A percentile compares a stretch with the other conserved stretches of the same genome.
These are phyloP conservation scores for Jatropha curcas DNA, from an alignment of 345 rosid species.

Conservation along the genomic window DNA sequence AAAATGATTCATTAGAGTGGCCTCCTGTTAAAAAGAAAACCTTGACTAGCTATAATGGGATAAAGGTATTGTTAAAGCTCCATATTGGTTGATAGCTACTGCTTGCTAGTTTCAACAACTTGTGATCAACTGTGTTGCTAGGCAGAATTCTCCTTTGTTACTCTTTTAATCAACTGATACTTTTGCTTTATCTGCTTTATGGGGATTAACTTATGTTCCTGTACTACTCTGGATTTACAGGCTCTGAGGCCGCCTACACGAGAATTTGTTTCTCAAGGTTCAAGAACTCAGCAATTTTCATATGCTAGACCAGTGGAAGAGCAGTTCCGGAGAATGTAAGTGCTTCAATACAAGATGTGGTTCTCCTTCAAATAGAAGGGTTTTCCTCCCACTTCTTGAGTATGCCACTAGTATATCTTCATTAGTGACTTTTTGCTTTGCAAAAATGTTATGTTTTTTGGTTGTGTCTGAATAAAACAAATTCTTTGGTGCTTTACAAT, in stretches of 20 bases:
- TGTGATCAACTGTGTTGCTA: neutral
- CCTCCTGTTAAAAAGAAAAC: constrained; percentile 49
- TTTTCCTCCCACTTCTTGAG: neutral
- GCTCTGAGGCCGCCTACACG: constrained; percentile 43
- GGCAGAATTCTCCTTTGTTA: neutral
- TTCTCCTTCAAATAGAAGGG: neutral
- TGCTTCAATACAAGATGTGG: constrained; percentile 13
- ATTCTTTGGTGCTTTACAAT: neutral
- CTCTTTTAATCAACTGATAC: neutral
- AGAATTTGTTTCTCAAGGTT: constrained; percentile 46
- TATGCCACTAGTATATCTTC: neutral
- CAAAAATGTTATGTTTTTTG: neutral
- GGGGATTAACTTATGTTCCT: neutral
- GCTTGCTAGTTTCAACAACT: neutral
- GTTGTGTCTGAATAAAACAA: neutral
- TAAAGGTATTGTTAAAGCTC: constrained; percentile 51
- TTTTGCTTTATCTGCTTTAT: neutral
- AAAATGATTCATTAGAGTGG: constrained; percentile 47
- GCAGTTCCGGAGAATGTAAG: constrained; percentile 66
- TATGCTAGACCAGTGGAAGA: constrained; percentile 51
- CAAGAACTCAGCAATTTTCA: constrained; percentile 44
- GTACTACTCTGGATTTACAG: constrained; percentile 37
- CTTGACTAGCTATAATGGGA: constrained; percentile 32
- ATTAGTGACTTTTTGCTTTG: neutral
- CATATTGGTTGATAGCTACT: constrained; percentile 7